Percentiles rank a stretch among this genome's conserved stretches.
phyloP scores from a whole-genome alignment of 2,329 filamentous ascomycete species.

The Diaporthe ilicicola region DNA sequence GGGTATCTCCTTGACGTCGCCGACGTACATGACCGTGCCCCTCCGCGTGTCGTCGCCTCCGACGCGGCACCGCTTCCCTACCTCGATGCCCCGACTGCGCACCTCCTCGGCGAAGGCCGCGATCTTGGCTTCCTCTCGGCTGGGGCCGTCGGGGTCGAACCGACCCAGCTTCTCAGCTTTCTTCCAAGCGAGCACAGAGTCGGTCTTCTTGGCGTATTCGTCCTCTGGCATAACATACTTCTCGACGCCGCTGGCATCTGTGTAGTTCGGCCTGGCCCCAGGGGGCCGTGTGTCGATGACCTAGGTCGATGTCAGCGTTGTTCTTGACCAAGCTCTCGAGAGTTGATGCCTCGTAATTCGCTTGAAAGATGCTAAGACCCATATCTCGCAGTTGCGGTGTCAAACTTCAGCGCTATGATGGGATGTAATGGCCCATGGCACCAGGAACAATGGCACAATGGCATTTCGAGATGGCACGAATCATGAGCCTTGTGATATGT shows the following conservation, averaged over 20 bases:
- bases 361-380: neutral
- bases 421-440: neutral
- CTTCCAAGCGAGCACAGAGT: conserved; percentile 96
- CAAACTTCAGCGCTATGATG: no score
- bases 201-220: conserved; percentile 85
- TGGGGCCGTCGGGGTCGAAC: conserved; percentile 86
- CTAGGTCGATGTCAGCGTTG: conserved; percentile 54
- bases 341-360: no score
- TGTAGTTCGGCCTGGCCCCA: conserved; percentile 79
- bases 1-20: conserved; percentile 78
- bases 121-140: conserved; percentile 76
- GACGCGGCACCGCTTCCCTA: conserved; percentile 71
- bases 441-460: neutral
- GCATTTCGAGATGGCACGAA: neutral
- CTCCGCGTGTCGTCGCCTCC: conserved; percentile 74
- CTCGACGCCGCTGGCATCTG: conserved; percentile 80
- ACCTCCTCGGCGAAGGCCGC: conserved; percentile 76
- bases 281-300: conserved; percentile 82
- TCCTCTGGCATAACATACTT: conserved; percentile 90
- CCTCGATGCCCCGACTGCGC: conserved; percentile 70
- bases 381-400: neutral
- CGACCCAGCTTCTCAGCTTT: conserved; percentile 93
- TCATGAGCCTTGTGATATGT: neutral
- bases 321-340: neutral
- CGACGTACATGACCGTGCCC: conserved; percentile 76